Conservation (phyloP, 352 stramenopile genomes). For the Phytophthora meadii region DNA sequence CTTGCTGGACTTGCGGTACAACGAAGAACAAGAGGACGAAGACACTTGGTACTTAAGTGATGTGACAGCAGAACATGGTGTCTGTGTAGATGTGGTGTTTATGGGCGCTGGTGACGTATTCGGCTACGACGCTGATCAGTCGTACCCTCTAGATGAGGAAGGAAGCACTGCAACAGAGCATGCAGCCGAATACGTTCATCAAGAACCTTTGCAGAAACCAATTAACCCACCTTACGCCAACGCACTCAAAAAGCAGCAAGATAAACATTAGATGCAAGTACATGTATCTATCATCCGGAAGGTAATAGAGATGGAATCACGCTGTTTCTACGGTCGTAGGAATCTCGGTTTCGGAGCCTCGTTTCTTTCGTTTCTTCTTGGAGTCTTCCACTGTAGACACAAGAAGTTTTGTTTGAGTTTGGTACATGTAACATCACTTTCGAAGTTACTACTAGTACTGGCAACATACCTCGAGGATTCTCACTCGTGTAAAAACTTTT, state of each 20-base stretch:
- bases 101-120: conserved; percentile 79
- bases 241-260: conserved; percentile 63
- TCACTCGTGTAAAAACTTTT: conserved; percentile 91
- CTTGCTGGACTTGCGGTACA: conserved; percentile 74
- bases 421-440: neutral
- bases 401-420: conserved; percentile 5
- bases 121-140: conserved; percentile 84
- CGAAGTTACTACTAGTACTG: neutral
- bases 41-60: conserved; percentile 36
- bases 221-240: conserved; percentile 89
- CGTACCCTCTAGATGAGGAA: conserved; percentile 73
- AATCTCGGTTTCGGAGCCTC: conserved; percentile 10
- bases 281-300: conserved; percentile 5
- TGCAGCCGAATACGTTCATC: conserved; percentile 59
- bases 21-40: conserved; percentile 49
- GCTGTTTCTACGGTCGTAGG: conserved; percentile 7
- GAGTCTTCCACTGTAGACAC: conserved; percentile 67
- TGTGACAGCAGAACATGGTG: conserved; percentile 48
- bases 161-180: conserved; percentile 1
- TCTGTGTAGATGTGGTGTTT: conserved; percentile 74
- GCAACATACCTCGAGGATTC: conserved; percentile 80
- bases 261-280: conserved; percentile 34
- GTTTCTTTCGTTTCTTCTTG: conserved; percentile 82
- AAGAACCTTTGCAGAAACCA: conserved; percentile 82
- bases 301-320: conserved; percentile 18